Base-by-base conservation (phyloP, 2,329 filamentous ascomycete genomes). In the Trichoderma guizhouense region DNA sequence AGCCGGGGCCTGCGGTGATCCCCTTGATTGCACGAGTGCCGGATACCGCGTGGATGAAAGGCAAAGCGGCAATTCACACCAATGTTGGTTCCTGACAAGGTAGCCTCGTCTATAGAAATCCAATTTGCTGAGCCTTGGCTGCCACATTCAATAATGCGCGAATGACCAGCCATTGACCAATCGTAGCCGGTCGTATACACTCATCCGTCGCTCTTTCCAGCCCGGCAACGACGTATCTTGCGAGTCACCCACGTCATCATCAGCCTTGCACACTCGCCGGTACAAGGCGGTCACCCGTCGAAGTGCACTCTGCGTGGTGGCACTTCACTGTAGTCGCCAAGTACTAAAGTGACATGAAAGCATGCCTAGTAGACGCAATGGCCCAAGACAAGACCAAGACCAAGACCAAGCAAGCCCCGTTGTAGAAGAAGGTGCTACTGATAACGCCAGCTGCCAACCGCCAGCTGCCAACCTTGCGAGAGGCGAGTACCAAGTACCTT, bases 391-490 rank as follows among this genome's bases (percentile, higher is more conserved):
- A 36, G 34, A 15, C 34, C 34, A 36, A 36, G 34, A 36, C 34
- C 34, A 53, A 53, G 21, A 24, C n/a, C 47, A 53, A 24, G 57
- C 57, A 60, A 34, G 57, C 32, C 18, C 36, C 43, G 14, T 57
- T 55, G 28, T 32, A 28, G 58, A 26, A 43, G 69, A 65, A 65
- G 61, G 69, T 65, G 60, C 69, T 57, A 36, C 47, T 63, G 61
- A 71, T 65, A 71, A 71, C 69, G 61, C 61, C 58, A 64, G 36
- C 57, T 60, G 65, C 53, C 65, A 69, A 60, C 39, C 7, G 58
- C 15, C 39, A 43, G n/a, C 63, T 60, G 43, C 62, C 62, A 51
- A 36, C 26, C 18, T 24, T 39, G 14, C 36, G 61, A 47, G 61
- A 18, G 51, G 64, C 55, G 51, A 47, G 65, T 43, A 30, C 34